Conservation (phyloP, 768 basidiomycete genomes). For the Mycena polygramma region DNA sequence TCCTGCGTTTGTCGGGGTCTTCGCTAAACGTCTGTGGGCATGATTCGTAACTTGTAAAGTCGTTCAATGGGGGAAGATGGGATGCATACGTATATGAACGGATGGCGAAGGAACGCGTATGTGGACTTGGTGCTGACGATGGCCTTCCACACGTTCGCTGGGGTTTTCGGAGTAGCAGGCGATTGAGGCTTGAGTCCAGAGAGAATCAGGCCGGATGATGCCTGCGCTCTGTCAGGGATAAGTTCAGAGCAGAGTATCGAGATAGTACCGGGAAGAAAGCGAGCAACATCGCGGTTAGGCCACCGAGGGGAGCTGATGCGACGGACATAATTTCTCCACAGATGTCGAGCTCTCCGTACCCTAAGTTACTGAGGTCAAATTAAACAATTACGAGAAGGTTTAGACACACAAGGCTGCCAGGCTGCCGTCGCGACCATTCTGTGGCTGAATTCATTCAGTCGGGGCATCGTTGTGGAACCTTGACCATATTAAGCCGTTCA, state of each 20-base stretch:
- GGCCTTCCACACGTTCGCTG: slow-evolving; percentile 13
- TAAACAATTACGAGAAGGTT: background rate
- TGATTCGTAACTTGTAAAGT: background rate
- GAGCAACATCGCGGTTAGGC: background rate
- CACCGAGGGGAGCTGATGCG: slow-evolving; percentile 6
- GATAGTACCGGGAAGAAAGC: slow-evolving; percentile 7
- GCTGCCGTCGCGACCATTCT: slow-evolving; percentile 7
- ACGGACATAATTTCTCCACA: slow-evolving; percentile 15
- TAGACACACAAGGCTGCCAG: slow-evolving; percentile 13
- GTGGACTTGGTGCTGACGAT: slow-evolving; percentile 15
- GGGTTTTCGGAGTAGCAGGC: background rate
- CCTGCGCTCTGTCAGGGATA: background rate
- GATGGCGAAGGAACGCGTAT: slow-evolving; percentile 7
- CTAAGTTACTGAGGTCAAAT: background rate
- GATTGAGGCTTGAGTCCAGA: slow-evolving; percentile 6
- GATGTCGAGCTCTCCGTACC: slow-evolving; percentile 12
- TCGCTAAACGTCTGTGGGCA: slow-evolving; percentile 9
- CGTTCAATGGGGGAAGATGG: background rate
- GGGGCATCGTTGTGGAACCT: slow-evolving; percentile 3
- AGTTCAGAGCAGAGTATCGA: background rate
- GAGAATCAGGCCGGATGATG: slow-evolving; percentile 11
- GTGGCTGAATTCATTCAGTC: slow-evolving; percentile 4
- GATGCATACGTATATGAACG: slow-evolving; percentile 10
- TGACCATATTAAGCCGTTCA: no score
- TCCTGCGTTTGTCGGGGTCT: slow-evolving; percentile 8